A percentile compares a stretch with the other conserved stretches of the same genome.
Evolutionary conservation across 768 basidiomycete genomes (phyloP).

Genomic region (Mycena leptocephala): DNA sequence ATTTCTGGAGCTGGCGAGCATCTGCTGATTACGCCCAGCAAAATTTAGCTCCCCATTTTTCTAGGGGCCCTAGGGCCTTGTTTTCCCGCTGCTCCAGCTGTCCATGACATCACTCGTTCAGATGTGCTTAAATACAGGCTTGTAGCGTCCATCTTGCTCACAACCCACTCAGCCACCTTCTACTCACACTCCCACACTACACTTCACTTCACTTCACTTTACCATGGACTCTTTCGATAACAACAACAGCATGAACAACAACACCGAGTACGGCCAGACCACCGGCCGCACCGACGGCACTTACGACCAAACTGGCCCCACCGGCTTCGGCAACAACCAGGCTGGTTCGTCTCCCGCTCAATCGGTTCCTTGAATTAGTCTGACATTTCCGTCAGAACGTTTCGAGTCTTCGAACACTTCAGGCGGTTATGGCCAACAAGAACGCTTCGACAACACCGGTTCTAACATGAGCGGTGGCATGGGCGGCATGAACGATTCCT

Average conservation of each 20-base stretch:
- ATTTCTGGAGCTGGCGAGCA: not conserved
- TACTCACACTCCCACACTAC: not conserved
- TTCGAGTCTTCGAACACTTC: constrained; percentile 11
- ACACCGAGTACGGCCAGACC: not conserved
- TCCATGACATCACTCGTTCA: not conserved
- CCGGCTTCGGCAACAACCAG: not conserved
- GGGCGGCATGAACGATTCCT: constrained; percentile 16
- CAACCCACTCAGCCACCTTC: not conserved
- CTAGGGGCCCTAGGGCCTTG: no score
- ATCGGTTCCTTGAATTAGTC: not conserved
- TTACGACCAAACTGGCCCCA: not conserved
- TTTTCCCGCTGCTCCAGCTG: not conserved
- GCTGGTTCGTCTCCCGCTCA: not conserved
- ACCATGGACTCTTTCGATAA: constrained; percentile 30
- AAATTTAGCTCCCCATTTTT: not conserved
- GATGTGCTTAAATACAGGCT: not conserved
- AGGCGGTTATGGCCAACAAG: constrained; percentile 15
- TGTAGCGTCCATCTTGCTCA: not conserved
- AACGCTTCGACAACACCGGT: constrained; percentile 20
- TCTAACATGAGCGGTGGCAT: not conserved
- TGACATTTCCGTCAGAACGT: not conserved
- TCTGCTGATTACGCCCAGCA: not conserved
- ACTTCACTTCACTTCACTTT: not conserved
- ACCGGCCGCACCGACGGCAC: not conserved
- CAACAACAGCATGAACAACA: constrained; percentile 8